A percentile compares a stretch with the other conserved stretches of the same genome.
These are phyloP conservation scores for Pseudocercospora musae DNA, from an alignment of 2,329 filamentous ascomycete genomes.

Conservation along the genomic window DNA sequence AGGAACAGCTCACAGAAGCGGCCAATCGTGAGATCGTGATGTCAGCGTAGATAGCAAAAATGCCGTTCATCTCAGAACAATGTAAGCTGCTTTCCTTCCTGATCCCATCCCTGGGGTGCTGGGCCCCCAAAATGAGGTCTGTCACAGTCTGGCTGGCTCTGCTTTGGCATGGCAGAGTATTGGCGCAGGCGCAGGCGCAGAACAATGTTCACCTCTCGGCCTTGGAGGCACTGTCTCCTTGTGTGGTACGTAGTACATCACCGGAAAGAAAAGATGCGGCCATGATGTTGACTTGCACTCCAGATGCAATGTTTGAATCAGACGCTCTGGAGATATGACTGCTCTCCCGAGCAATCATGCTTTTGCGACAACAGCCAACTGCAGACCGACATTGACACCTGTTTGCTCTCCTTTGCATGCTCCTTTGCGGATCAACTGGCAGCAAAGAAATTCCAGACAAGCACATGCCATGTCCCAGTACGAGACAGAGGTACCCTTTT, in stretches of 20 bases:
- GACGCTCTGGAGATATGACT: conserved; percentile 9
- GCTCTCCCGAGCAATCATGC: conserved; percentile 10
- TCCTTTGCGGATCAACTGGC: conserved; percentile 8
- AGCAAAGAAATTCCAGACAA: conserved; percentile 5
- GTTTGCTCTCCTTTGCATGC: conserved; percentile 4
- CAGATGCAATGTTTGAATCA: conserved; percentile 10
- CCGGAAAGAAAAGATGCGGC: background rate
- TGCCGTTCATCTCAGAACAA: background rate
- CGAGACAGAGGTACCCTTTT: conserved; percentile 6
- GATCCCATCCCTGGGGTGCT: background rate
- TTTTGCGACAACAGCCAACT: conserved; percentile 14
- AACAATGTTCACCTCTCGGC: conserved; percentile 7
- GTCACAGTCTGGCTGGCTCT: background rate
- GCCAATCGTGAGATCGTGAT: background rate
- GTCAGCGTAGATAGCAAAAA: background rate
- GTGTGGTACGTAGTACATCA: conserved; percentile 10
- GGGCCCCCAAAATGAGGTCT: background rate
- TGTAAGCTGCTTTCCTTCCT: background rate
- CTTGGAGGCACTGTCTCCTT: conserved; percentile 12
- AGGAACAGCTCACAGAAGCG: background rate
- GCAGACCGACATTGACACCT: conserved; percentile 2
- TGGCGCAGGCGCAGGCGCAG: background rate
- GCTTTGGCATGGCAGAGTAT: background rate
- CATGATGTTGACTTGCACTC: background rate
- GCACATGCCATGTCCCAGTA: conserved; percentile 3